phyloP scores from a whole-genome alignment of 2,329 filamentous ascomycete genomes.

The Hymenoscyphus albidus region DNA sequence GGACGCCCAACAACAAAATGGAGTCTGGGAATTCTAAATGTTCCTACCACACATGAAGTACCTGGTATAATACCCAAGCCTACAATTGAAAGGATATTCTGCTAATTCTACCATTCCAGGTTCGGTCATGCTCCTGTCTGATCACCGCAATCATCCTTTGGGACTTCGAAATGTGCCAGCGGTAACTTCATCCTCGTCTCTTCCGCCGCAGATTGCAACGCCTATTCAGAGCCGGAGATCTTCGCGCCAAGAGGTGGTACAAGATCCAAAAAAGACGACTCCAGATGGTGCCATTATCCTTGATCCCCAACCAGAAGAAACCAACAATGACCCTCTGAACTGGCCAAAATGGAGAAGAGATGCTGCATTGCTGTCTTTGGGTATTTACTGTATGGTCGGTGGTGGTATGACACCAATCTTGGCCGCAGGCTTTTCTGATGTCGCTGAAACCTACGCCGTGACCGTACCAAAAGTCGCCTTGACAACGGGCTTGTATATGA shows the following conservation, averaged over 20 bases:
- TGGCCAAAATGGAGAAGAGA: slow-evolving; percentile 84
- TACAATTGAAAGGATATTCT: neutral
- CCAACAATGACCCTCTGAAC: slow-evolving; percentile 85
- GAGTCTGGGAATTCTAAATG: slow-evolving; percentile 79
- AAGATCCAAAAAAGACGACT: slow-evolving; percentile 66
- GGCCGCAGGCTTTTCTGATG: slow-evolving; percentile 82
- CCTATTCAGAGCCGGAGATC: slow-evolving; percentile 16
- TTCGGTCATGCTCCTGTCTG: slow-evolving; percentile 54
- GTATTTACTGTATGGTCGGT: slow-evolving; percentile 89
- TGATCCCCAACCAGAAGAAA: slow-evolving; percentile 88
- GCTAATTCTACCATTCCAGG: slow-evolving; percentile 37
- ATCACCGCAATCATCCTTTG: slow-evolving; percentile 55
- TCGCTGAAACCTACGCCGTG: slow-evolving; percentile 64
- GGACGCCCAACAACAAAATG: slow-evolving; percentile 40
- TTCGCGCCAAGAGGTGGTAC: slow-evolving; percentile 13
- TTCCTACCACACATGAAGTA: slow-evolving; percentile 77
- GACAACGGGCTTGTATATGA: slow-evolving; percentile 90
- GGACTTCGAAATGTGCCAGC: slow-evolving; percentile 54
- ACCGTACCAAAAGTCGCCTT: slow-evolving; percentile 70
- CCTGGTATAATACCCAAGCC: slow-evolving; percentile 56
- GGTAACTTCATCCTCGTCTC: slow-evolving; percentile 54
- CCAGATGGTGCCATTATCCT: slow-evolving; percentile 79
- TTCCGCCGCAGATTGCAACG: slow-evolving; percentile 22
- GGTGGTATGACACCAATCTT: slow-evolving; percentile 89
- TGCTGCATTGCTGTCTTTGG: slow-evolving; percentile 72